A percentile compares a stretch with the other conserved stretches of the same genome.
Evolutionary conservation across 2,329 filamentous ascomycete species (phyloP).

Genomic region (Leptodontidium sp.): DNA sequence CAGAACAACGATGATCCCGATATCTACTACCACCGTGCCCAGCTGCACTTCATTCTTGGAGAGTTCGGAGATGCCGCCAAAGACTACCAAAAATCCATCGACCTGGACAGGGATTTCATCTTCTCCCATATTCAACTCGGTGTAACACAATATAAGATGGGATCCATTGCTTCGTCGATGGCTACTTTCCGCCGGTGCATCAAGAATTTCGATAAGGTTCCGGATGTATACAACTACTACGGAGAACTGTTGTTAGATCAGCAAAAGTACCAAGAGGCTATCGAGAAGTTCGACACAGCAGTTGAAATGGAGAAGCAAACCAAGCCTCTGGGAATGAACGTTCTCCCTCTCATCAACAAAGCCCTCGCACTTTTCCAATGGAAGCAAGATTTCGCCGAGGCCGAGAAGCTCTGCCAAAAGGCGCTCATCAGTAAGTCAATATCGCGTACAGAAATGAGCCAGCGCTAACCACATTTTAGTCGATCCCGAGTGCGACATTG

Average conservation of each 20-base stretch:
- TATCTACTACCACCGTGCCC: conserved; percentile 98
- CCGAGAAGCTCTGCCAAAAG: conserved; percentile 96
- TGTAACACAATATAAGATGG: conserved; percentile 99
- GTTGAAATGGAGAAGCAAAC: conserved; percentile 97
- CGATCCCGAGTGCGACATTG: conserved; percentile 98
- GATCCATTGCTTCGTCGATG: conserved; percentile 96
- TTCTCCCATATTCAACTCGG: conserved; percentile 99
- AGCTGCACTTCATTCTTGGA: conserved; percentile 96
- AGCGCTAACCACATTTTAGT: conserved; percentile 61
- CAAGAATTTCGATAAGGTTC: conserved; percentile 97
- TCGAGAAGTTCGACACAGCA: conserved; percentile 98
- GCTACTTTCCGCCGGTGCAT: conserved; percentile 96
- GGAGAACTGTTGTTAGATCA: conserved; percentile 97
- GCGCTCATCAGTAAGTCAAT: conserved; percentile 87
- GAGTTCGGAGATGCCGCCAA: conserved; percentile 94
- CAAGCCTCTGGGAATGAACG: conserved; percentile 96
- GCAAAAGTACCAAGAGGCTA: conserved; percentile 92
- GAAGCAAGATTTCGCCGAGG: conserved; percentile 95
- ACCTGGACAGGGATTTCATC: conserved; percentile 94
- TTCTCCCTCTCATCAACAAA: conserved; percentile 98
- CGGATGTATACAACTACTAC: conserved; percentile 99
- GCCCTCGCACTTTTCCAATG: conserved; percentile 96
- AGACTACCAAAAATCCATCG: conserved; percentile 99
- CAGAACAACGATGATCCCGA: conserved; percentile 92
- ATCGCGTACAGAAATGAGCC: conserved; percentile 4